Percentiles rank a stretch among this genome's conserved stretches.
These are phyloP conservation scores for Euphrasia confusa DNA, from an alignment of 257 asterid genomes.

Conservation along the genomic window DNA sequence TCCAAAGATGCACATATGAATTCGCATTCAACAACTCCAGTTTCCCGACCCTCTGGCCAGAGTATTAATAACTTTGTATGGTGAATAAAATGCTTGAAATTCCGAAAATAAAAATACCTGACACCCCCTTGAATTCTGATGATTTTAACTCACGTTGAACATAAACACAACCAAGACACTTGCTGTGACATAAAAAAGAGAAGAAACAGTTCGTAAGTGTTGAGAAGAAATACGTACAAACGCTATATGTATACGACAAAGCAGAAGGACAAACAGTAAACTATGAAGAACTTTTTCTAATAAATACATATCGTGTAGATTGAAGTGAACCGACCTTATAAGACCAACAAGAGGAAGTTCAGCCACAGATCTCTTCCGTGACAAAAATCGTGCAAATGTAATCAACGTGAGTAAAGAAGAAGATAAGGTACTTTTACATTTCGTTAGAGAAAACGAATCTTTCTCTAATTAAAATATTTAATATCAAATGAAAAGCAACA, in stretches of 20 bases:
- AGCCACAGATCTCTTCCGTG: conserved; percentile 91
- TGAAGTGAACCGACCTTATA: conserved; percentile 59
- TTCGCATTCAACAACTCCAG: not conserved
- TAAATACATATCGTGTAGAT: not conserved
- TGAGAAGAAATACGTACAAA: not conserved
- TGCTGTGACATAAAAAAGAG: conserved; percentile 48
- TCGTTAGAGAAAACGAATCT: not conserved
- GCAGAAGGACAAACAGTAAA: not conserved
- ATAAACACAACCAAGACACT: conserved; percentile 91
- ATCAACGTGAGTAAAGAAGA: conserved; percentile 23
- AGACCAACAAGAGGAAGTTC: conserved; percentile 96
- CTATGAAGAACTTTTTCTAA: not conserved
- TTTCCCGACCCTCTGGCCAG: conserved; percentile 1
- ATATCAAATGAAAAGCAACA: conserved; percentile 10
- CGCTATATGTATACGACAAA: not conserved
- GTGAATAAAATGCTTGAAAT: not conserved
- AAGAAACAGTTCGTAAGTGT: conserved; percentile 3
- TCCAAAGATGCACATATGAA: conserved; percentile 7
- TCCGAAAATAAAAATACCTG: conserved; percentile 45
- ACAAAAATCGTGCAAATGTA: conserved; percentile 29
- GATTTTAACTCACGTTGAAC: conserved; percentile 85
- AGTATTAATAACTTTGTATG: conserved; percentile 19
- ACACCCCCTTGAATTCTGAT: conserved; percentile 79
- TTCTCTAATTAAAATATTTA: not conserved
- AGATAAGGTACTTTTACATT: conserved; percentile 12